These are phyloP conservation scores for Selaginella moellendorffii DNA, from an alignment of 75 land plant species.

Conservation along the genomic window DNA sequence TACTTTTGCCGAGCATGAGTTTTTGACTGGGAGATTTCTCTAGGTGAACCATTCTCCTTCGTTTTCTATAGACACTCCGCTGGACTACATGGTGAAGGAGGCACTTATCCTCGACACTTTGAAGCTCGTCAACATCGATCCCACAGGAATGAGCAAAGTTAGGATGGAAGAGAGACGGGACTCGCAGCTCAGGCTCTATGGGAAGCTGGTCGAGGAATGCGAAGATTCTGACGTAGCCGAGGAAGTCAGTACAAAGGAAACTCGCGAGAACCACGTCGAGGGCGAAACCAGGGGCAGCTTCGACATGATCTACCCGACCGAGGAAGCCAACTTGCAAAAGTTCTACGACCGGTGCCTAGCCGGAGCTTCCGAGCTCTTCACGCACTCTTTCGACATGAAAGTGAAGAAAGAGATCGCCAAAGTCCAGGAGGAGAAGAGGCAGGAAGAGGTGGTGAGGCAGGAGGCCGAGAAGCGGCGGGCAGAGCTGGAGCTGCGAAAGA, in stretches of 20 bases:
- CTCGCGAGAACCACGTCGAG: not conserved
- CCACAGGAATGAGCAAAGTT: not conserved
- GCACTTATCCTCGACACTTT: conserved; percentile 2
- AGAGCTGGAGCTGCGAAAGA: not conserved
- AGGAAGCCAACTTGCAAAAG: conserved; percentile 1
- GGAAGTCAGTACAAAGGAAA: no score
- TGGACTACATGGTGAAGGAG: conserved; percentile 9
- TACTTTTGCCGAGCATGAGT: not conserved
- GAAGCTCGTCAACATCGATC: conserved; percentile 2
- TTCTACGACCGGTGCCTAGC: conserved; percentile 5
- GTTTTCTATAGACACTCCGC: conserved; percentile 8
- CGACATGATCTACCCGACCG: not conserved
- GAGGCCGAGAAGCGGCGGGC: not conserved
- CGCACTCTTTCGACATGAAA: not conserved
- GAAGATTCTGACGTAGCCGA: no score
- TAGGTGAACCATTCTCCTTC: conserved; percentile 9
- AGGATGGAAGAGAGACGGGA: not conserved
- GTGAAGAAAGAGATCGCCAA: conserved; percentile 2
- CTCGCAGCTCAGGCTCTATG: not conserved
- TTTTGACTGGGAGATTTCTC: not conserved
- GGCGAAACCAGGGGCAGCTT: not conserved
- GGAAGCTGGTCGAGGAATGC: not conserved
- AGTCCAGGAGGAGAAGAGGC: not conserved
- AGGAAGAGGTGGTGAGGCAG: conserved; percentile 1
- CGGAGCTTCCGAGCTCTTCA: not conserved